A percentile compares a stretch with the other conserved stretches of the same genome.
These are phyloP conservation scores for Pyropia yezoensis DNA, from an alignment of 23 red algal species.

Conservation along the genomic window DNA sequence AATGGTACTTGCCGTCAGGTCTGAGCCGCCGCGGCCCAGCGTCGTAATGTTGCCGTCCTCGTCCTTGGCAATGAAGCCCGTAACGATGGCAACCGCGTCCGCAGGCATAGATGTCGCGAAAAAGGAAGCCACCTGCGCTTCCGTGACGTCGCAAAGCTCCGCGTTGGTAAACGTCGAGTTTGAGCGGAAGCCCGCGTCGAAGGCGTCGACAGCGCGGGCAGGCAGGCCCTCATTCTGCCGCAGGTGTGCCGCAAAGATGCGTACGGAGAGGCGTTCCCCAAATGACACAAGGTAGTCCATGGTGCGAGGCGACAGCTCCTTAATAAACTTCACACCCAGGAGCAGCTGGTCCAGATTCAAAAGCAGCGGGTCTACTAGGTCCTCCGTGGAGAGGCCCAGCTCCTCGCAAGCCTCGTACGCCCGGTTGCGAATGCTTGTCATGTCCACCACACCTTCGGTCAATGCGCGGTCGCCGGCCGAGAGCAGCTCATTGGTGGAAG, in stretches of 20 bases:
- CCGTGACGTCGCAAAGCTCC: conserved; percentile 56
- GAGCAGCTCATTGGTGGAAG: conserved; percentile 87
- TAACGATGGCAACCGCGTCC: conserved; percentile 73
- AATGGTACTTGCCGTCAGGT: conserved; percentile 77
- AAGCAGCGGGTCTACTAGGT: conserved; percentile 88
- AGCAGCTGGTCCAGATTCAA: conserved; percentile 87
- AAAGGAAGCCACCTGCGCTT: conserved; percentile 28
- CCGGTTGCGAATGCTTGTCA: conserved; percentile 55
- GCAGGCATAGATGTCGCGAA: conserved; percentile 40
- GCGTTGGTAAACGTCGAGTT: conserved; percentile 84
- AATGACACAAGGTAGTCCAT: conserved; percentile 86
- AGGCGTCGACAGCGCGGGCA: conserved; percentile 67
- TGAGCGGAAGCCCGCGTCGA: conserved; percentile 80
- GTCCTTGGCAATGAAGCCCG: conserved; percentile 97
- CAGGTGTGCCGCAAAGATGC: conserved; percentile 91
- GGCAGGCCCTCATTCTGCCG: conserved; percentile 65
- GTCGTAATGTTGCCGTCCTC: conserved; percentile 76
- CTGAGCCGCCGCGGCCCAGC: conserved; percentile 80
- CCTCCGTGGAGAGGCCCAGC: conserved; percentile 64
- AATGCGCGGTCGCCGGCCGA: conserved; percentile 61
- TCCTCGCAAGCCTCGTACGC: conserved; percentile 87
- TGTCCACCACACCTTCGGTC: conserved; percentile 77
- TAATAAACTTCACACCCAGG: conserved; percentile 95
- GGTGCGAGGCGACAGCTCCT: conserved; percentile 82
- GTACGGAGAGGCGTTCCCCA: conserved; percentile 81